phyloP scores from a whole-genome alignment of 192 early-diverging fungal genomes.

The Cladochytrium replicatum region DNA sequence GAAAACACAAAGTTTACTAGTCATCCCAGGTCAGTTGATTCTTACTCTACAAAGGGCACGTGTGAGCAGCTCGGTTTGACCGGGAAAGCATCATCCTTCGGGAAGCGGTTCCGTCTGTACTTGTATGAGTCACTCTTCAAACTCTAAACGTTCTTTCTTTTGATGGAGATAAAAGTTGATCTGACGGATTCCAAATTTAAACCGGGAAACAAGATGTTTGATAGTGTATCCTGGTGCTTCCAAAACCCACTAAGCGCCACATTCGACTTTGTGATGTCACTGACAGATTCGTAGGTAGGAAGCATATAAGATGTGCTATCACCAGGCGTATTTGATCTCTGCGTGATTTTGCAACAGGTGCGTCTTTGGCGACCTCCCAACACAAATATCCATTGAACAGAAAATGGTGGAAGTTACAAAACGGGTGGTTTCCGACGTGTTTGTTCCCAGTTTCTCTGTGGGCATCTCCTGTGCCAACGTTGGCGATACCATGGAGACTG shows the following conservation, averaged over 20 bases:
- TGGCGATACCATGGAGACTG: no score
- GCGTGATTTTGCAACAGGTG: no score
- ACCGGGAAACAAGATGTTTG: slow-evolving; percentile 6
- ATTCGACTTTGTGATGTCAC: slow-evolving; percentile 6
- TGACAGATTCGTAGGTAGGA: not conserved
- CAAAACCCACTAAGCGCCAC: slow-evolving; percentile 4
- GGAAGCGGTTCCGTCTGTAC: slow-evolving; percentile 2
- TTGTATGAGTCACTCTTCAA: not conserved
- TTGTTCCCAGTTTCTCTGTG: no score
- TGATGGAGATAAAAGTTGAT: slow-evolving; percentile 7
- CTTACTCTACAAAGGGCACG: slow-evolving; percentile 18
- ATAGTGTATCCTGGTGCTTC: slow-evolving; percentile 20
- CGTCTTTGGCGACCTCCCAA: no score
- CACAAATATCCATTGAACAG: no score
- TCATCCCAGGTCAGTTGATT: slow-evolving; percentile 6
- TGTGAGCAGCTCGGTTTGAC: slow-evolving; percentile 18
- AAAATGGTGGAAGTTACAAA: no score
- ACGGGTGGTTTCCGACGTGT: no score
- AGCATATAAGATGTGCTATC: no score
- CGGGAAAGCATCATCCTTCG: slow-evolving; percentile 5
- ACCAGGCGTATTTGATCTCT: no score
- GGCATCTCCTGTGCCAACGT: no score
- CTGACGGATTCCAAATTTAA: slow-evolving; percentile 7
- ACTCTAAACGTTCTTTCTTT: not conserved
- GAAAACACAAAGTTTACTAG: no score